These are phyloP conservation scores for Xylaria grammica DNA, from an alignment of 495 filamentous ascomycete species.

Conservation along the genomic window DNA sequence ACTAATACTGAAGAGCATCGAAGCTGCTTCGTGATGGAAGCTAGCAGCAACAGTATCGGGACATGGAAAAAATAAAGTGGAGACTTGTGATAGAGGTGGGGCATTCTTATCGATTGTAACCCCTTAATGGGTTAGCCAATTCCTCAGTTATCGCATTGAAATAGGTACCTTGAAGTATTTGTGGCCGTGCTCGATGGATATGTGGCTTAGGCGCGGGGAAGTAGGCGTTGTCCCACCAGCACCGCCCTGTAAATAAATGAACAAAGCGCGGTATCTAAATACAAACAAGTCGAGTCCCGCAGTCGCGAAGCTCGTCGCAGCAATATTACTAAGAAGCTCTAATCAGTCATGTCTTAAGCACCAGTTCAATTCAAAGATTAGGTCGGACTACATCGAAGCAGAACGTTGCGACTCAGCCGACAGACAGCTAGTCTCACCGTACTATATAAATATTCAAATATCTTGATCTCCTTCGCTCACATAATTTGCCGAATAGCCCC, in stretches of 20 bases:
- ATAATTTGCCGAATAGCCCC: no score
- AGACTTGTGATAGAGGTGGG: slow-evolving; percentile 10
- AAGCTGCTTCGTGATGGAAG: neutral
- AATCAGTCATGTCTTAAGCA: no score
- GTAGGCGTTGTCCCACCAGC: slow-evolving; percentile 23
- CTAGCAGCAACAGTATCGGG: neutral
- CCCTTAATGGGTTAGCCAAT: neutral
- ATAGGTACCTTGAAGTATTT: no score
- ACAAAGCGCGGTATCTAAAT: slow-evolving; percentile 13
- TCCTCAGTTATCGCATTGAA: no score
- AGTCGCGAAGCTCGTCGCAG: no score
- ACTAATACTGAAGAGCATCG: neutral
- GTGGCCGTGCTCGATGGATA: no score
- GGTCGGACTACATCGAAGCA: neutral
- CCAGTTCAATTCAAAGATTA: no score
- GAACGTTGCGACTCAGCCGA: neutral
- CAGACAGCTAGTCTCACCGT: no score
- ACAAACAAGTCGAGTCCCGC: neutral
- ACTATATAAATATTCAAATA: no score
- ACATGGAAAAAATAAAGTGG: slow-evolving; percentile 27
- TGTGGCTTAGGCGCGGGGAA: slow-evolving; percentile 15
- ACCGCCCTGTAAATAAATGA: slow-evolving; percentile 16
- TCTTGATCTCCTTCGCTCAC: no score
- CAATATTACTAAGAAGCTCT: no score
- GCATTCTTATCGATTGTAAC: slow-evolving; percentile 19